A percentile compares a stretch with the other conserved stretches of the same genome.
These are phyloP conservation scores for Tulasnella sp. DNA, from an alignment of 768 basidiomycete species.

Conservation along the genomic window DNA sequence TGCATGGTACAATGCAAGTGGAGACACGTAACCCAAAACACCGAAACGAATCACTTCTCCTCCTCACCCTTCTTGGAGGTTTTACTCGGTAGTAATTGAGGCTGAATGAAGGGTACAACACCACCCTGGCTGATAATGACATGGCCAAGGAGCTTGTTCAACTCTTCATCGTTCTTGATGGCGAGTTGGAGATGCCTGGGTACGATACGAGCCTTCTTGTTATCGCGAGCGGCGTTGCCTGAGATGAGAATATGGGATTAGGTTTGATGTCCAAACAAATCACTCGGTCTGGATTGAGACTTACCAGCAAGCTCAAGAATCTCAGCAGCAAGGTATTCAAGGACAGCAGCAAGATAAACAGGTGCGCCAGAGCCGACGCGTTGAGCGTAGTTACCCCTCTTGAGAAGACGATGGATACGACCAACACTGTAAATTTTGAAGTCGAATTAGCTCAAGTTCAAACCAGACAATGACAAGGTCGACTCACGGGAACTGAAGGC, in stretches of 20 bases:
- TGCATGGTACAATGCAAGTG: no score
- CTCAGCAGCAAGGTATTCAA: constrained; percentile 81
- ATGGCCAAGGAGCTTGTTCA: constrained; percentile 47
- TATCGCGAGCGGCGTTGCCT: constrained; percentile 62
- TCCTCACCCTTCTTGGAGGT: constrained; percentile 12
- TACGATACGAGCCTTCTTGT: constrained; percentile 74
- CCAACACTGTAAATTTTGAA: constrained; percentile 44
- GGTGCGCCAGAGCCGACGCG: constrained; percentile 62
- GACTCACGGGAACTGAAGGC: constrained; percentile 23
- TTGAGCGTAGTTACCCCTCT: constrained; percentile 61
- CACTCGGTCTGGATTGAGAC: no score
- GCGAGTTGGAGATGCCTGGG: constrained; percentile 70
- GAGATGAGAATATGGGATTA: background rate
- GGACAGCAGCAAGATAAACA: constrained; percentile 78
- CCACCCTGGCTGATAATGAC: constrained; percentile 71
- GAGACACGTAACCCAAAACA: background rate
- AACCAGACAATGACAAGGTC: constrained; percentile 20
- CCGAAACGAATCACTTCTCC: background rate
- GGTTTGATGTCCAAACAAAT: no score
- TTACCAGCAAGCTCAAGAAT: constrained; percentile 71
- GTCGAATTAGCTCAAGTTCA: background rate
- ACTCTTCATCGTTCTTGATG: constrained; percentile 67
- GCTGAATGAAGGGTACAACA: constrained; percentile 53
- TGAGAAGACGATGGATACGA: constrained; percentile 71
- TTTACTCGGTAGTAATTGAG: constrained; percentile 30